Evolutionary conservation across 768 basidiomycete genomes (phyloP).

Genomic region (Lactarius vividus): DNA sequence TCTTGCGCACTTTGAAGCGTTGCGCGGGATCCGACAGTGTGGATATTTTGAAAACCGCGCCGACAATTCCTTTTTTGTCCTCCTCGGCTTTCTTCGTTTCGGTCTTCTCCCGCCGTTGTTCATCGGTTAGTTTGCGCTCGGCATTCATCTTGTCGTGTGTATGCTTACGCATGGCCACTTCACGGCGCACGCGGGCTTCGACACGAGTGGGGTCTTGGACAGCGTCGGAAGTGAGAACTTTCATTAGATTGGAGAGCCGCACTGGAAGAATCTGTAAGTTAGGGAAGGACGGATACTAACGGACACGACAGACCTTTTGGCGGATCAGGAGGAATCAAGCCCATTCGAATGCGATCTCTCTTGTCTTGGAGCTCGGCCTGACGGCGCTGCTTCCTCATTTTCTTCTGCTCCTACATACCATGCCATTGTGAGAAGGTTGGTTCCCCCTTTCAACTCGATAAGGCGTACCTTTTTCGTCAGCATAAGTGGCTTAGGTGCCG

Average conservation of each 20-base stretch:
- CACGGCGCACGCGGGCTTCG: constrained; percentile 90
- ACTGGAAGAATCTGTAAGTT: constrained; percentile 46
- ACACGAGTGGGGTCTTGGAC: constrained; percentile 97
- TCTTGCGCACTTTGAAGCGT: constrained; percentile 94
- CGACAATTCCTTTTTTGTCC: constrained; percentile 80
- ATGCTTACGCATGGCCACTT: constrained; percentile 87
- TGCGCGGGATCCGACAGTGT: constrained; percentile 89
- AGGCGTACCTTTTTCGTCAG: constrained; percentile 78
- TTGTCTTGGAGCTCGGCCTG: constrained; percentile 91
- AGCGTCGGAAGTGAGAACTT: constrained; percentile 93
- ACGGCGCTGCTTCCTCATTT: constrained; percentile 87
- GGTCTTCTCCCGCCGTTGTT: constrained; percentile 82
- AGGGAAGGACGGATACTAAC: not conserved
- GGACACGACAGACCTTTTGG: constrained; percentile 71
- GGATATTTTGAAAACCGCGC: constrained; percentile 89
- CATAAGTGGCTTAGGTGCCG: constrained; percentile 80
- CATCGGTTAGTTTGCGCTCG: constrained; percentile 88
- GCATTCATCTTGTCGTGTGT: constrained; percentile 92
- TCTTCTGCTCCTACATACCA: constrained; percentile 77
- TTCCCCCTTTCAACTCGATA: not conserved
- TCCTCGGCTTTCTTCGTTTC: constrained; percentile 85
- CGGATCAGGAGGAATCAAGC: constrained; percentile 88
- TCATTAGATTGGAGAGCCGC: constrained; percentile 94
- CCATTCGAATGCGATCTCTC: constrained; percentile 93
- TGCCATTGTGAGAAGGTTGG: constrained; percentile 1